Base-by-base conservation (phyloP, 2,329 filamentous ascomycete genomes). In the Mollisiaceae sp. region DNA sequence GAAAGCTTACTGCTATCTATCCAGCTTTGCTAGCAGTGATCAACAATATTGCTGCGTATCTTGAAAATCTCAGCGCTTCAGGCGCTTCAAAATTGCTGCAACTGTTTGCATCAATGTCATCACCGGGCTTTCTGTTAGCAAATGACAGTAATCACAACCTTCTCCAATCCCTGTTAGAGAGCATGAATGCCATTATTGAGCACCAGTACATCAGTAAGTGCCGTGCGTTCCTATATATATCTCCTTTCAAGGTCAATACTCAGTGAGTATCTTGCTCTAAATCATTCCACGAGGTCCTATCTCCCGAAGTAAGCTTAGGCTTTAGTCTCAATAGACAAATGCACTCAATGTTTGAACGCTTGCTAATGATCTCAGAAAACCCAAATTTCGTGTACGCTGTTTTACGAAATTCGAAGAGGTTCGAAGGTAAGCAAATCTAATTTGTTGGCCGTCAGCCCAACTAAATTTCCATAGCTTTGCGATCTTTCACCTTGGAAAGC, bases 61-160 rank as follows among this genome's bases (percentile, higher is more conserved):
- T 95, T 4, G 88, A 95, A 74, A 87, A 90, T 24, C 81, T 98
- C 12, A 92, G 91, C 59, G 82, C 88, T 4, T 85, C 89, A 2
- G 89, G 93, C 18, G 91, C 92, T 75, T 88, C 90, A 1, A 97
- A 93, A 76, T 81, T 98, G 36, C 83, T 98, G 71, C 93, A 97
- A 72, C 82, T 98, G 0, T 97, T 96, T 76, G 87, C 89, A 4
- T 95, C 92, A 39, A 97, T 98, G 91, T 96, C 94, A 9, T 92
- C 93, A 0, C 94, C 95, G 0, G 93, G 91, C 38, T 99, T 98
- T 76, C 81, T 99, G 11, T 82, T 98, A 20, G 93, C 92, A 8
- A 98, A 97, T 72, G 95, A 99, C 65, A 91, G 87, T 43, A 99
- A 99, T 70, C 92, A 98, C 75, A 81, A 83, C 38, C 85, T 98